Base-by-base conservation (phyloP, 345 rosid species). In the Moricandia arvensis region DNA sequence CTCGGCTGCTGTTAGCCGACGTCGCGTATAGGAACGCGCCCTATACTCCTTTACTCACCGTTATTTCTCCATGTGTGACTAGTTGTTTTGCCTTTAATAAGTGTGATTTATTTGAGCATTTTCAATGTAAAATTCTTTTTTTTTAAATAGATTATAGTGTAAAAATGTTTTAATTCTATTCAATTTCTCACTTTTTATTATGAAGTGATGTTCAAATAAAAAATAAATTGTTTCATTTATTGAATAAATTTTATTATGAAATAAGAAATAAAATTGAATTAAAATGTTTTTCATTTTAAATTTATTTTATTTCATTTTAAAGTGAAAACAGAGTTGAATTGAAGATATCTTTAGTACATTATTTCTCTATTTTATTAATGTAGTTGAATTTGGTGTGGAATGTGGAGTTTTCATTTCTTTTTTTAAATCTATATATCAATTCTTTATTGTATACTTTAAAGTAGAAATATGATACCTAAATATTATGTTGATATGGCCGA, bases 11-110 rank as follows among this genome's bases (percentile, higher is more conserved):
- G 0, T 15, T 51, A 17, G 24, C 64, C 69, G 77, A 78, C 81
- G 77, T 59, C 73, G 69, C 69, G 81, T 78, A n/a, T n/a, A n/a
- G n/a, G n/a, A n/a, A n/a, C 80, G 66, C 68, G 43, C 55, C 6
- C 2, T 4, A 2, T 38, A 21, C 17, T 63, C 9, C 9, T 35
- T 21, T 13, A 8, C 34, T 21, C 45, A 12, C 45, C 68, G 69
- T 63, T 51, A 11, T 24, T 64, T 51, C 18, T 63, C 35, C 8
- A n/a, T 6, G 38, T 13, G 12, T 13, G 18, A 10, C 24, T 55
- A 55, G n/a, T 55, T 10, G n/a, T 31, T 9, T 41, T 24, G 8
- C 17, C 10, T 12, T 21, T n/a, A 24, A 30, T 58, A 29, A 11
- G 30, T 11, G 6, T 71, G 58, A 41, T 29, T 58, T 55, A 24